Conservation (phyloP, 305 asterid species). For the Rubia balearica region DNA sequence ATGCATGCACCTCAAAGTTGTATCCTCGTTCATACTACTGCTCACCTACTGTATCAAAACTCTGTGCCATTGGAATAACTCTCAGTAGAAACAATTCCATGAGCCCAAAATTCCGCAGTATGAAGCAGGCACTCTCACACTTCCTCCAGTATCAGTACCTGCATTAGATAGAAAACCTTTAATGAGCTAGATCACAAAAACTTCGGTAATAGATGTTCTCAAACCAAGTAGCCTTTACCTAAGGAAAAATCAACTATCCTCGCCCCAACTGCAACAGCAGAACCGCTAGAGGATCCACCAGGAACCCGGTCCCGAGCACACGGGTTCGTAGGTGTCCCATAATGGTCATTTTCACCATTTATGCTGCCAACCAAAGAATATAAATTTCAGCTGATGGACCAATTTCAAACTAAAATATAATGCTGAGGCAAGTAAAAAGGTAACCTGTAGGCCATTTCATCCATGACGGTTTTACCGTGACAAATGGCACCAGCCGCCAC, state of each 20-base stretch:
- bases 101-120: slow-evolving; percentile 84
- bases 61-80: slow-evolving; percentile 84
- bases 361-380: slow-evolving; percentile 48
- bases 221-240: slow-evolving; percentile 29
- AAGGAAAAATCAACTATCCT: slow-evolving; percentile 65
- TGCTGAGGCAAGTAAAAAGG: too few relatives aligned
- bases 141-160: slow-evolving; percentile 97
- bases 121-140: slow-evolving; percentile 87
- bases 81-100: slow-evolving; percentile 65
- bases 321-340: slow-evolving; percentile 80
- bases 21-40: slow-evolving; percentile 6
- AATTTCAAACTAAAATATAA: too few relatives aligned
- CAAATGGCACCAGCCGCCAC: slow-evolving; percentile 75
- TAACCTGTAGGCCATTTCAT: slow-evolving; percentile 97
- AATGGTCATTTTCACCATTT: slow-evolving; percentile 77
- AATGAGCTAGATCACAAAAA: slow-evolving; percentile 4
- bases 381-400: slow-evolving; percentile 4
- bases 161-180: slow-evolving; percentile 2
- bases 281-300: slow-evolving; percentile 96
- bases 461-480: slow-evolving; percentile 78
- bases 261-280: slow-evolving; percentile 88
- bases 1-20: not conserved
- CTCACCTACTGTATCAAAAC: slow-evolving; percentile 86
- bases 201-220: not conserved
- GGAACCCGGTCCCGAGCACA: slow-evolving; percentile 72